These are phyloP conservation scores for Globisporangium lucens DNA, from an alignment of 352 stramenopile genomes.

Conservation along the genomic window DNA sequence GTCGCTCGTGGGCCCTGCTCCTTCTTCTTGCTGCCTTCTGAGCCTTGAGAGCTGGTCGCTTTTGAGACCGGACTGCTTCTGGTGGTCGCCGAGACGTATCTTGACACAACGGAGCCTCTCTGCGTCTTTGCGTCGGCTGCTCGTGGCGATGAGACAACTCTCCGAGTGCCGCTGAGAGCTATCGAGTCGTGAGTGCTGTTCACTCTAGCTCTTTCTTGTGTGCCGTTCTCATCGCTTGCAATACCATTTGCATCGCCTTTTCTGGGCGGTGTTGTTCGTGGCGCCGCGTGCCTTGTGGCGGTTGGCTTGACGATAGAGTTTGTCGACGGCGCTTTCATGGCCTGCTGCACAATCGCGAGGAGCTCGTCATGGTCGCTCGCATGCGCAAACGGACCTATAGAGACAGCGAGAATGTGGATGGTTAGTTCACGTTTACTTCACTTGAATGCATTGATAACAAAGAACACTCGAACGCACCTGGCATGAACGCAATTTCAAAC, in stretches of 20 bases:
- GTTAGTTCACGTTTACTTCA: not conserved
- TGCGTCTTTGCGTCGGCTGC: not conserved
- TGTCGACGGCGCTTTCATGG: not conserved
- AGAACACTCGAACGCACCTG: constrained; percentile 23
- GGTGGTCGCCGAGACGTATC: not conserved
- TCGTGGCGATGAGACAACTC: not conserved
- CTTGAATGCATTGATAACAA: not conserved
- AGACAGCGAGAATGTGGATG: not conserved
- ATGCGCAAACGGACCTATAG: constrained; percentile 27
- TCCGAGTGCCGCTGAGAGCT: not conserved
- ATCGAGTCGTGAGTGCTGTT: not conserved
- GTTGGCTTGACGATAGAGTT: not conserved
- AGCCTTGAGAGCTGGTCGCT: not conserved
- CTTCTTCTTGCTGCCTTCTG: not conserved
- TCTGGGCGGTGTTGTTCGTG: not conserved
- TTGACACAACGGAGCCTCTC: constrained; percentile 7
- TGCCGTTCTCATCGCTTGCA: not conserved
- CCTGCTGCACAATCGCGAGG: constrained; percentile 25
- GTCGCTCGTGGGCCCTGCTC: too few relatives aligned
- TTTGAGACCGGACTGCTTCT: not conserved
- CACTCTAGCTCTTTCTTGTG: not conserved
- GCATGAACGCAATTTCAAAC: constrained; percentile 69
- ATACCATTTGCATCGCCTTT: not conserved
- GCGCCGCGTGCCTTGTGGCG: not conserved
- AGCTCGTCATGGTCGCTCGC: constrained; percentile 45